Evolutionary conservation across 2,329 filamentous ascomycete species (phyloP).

Genomic region (Endoconidiophora laricicola): DNA sequence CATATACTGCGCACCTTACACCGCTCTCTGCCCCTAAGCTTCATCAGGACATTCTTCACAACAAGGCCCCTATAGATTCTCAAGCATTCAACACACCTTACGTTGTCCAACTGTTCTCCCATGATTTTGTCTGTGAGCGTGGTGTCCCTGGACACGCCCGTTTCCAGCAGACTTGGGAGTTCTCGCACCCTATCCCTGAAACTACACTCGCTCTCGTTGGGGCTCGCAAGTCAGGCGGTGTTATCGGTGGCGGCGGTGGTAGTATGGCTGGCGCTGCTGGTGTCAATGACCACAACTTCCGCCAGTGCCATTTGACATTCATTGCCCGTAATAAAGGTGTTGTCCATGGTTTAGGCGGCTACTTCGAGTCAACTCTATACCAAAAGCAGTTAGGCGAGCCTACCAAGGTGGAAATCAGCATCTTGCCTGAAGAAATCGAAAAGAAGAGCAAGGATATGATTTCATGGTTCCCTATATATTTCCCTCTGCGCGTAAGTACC

Average conservation of each 20-base stretch:
- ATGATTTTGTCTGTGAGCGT: constrained; percentile 64
- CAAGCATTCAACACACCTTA: constrained; percentile 80
- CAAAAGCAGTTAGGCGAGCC: constrained; percentile 24
- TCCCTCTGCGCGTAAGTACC: constrained; percentile 67
- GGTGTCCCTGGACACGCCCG: constrained; percentile 36
- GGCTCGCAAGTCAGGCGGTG: constrained; percentile 44
- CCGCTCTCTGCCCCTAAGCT: constrained; percentile 80
- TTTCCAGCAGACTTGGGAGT: constrained; percentile 70
- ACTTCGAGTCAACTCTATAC: constrained; percentile 95
- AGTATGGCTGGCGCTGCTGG: constrained; percentile 61
- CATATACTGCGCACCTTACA: constrained; percentile 86
- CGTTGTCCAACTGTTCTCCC: constrained; percentile 80
- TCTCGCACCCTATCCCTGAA: constrained; percentile 54
- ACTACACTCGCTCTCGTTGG: constrained; percentile 37
- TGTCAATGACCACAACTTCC: constrained; percentile 78
- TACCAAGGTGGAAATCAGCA: constrained; percentile 68
- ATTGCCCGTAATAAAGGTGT: constrained; percentile 63
- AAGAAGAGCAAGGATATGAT: constrained; percentile 95
- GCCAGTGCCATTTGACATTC: constrained; percentile 66
- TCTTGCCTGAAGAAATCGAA: constrained; percentile 81
- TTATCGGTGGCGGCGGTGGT: constrained; percentile 50
- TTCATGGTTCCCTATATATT: constrained; percentile 98
- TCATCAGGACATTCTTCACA: constrained; percentile 55
- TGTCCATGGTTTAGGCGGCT: constrained; percentile 80
- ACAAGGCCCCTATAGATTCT: constrained; percentile 42